A percentile compares a stretch with the other conserved stretches of the same genome.
Evolutionary conservation across 805 yeast genomes (phyloP).

Genomic region (Kodamaea hsintzibuensis): DNA sequence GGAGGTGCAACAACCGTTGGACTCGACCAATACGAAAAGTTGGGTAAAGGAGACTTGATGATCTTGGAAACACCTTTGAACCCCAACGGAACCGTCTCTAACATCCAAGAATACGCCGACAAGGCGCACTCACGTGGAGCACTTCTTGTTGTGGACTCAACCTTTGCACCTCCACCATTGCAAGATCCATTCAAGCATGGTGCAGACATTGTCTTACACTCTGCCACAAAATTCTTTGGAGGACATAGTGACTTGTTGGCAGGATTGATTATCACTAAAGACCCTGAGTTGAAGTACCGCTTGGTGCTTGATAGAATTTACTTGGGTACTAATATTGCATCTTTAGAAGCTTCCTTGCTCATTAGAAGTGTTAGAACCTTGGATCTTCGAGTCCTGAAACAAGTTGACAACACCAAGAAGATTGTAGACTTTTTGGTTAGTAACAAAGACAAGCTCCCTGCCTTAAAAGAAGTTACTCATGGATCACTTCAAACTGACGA

Average conservation of each 20-base stretch:
- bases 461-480: conserved; percentile 58
- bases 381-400: conserved; percentile 68
- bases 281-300: conserved; percentile 41
- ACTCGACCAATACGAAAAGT: conserved; percentile 46
- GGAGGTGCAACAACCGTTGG: conserved; percentile 53
- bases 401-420: conserved; percentile 59
- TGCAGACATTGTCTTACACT: conserved; percentile 88
- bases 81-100: conserved; percentile 71
- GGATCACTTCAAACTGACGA: conserved; percentile 75
- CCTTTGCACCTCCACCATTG: conserved; percentile 93
- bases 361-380: conserved; percentile 80
- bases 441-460: conserved; percentile 49
- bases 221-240: conserved; percentile 91
- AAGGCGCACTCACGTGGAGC: conserved; percentile 82
- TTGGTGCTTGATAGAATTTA: conserved; percentile 64
- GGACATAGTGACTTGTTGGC: conserved; percentile 94
- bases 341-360: conserved; percentile 72
- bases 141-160: conserved; percentile 69
- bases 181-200: conserved; percentile 80
- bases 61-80: conserved; percentile 89
- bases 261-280: conserved; percentile 74
- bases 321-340: conserved; percentile 79
- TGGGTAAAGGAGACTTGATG: conserved; percentile 69
- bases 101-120: conserved; percentile 61
- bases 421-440: conserved; percentile 61